Conservation (phyloP, 225 moss, liverwort and hornwort genomes). For the Polytrichum commune region DNA sequence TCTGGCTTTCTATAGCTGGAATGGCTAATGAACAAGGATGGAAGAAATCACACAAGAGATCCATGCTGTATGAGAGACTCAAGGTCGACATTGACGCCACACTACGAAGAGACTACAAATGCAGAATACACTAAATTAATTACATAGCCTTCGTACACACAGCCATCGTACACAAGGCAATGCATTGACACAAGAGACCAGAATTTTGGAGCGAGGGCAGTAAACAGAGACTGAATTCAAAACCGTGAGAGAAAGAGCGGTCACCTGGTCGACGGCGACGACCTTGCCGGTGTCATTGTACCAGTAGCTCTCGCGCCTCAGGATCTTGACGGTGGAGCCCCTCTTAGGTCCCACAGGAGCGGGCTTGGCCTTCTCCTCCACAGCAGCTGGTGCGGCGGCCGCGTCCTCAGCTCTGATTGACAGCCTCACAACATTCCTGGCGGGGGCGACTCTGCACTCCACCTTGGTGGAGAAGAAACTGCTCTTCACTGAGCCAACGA, state of each 20-base stretch:
- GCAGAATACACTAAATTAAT: too few relatives aligned
- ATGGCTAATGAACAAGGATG: too few relatives aligned
- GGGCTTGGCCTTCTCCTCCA: slow-evolving; percentile 5
- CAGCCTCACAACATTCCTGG: slow-evolving; percentile 1
- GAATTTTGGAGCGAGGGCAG: too few relatives aligned
- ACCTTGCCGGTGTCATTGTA: slow-evolving; percentile 54
- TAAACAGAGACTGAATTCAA: too few relatives aligned
- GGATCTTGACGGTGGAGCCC: slow-evolving; percentile 37
- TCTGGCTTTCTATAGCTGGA: too few relatives aligned
- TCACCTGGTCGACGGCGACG: slow-evolving; percentile 64
- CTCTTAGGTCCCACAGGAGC: slow-evolving; percentile 23
- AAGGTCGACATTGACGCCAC: too few relatives aligned
- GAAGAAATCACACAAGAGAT: too few relatives aligned
- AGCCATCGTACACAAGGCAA: background rate
- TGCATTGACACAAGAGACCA: too few relatives aligned
- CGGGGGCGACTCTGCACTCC: slow-evolving; percentile 18
- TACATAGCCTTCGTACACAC: too few relatives aligned
- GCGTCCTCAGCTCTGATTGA: slow-evolving; percentile 28
- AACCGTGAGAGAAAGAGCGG: background rate
- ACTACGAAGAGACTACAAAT: too few relatives aligned
- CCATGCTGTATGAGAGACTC: too few relatives aligned
- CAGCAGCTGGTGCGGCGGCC: background rate
- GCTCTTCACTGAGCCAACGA: slow-evolving; percentile 27
- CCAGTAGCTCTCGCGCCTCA: slow-evolving; percentile 58
- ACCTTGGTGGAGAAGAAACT: slow-evolving; percentile 23